phyloP scores from a whole-genome alignment of 2,329 filamentous ascomycete genomes.

The Arthrobotrys conoides region DNA sequence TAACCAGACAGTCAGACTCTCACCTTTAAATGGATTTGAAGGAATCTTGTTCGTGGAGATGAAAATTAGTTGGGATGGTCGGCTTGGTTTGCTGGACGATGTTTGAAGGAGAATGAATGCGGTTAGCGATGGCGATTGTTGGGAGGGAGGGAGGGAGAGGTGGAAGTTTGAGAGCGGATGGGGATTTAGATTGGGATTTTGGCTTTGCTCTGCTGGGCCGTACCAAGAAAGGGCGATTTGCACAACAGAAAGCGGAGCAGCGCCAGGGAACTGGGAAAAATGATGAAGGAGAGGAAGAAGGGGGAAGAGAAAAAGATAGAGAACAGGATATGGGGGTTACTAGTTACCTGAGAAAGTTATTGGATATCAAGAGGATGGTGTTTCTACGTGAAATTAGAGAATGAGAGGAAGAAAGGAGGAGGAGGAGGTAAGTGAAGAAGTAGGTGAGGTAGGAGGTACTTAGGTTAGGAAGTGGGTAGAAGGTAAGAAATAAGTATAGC shows the following conservation, averaged over 20 bases:
- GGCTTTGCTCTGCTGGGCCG: constrained; percentile 49
- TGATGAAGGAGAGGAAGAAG: constrained; percentile 15
- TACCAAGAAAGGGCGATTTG: constrained; percentile 26
- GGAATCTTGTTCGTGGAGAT: constrained; percentile 23
- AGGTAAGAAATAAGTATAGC: no score
- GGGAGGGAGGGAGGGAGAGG: constrained; percentile 2
- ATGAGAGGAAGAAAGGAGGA: constrained; percentile 56
- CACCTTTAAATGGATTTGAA: constrained; percentile 37
- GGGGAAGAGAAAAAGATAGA: constrained; percentile 42
- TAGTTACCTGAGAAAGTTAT: not conserved
- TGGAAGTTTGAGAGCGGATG: constrained; percentile 36
- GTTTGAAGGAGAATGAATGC: constrained; percentile 54
- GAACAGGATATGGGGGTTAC: constrained; percentile 33
- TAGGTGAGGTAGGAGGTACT: no score
- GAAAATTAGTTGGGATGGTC: constrained; percentile 27
- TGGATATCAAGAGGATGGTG: constrained; percentile 22
- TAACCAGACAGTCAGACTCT: constrained; percentile 56
- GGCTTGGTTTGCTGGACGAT: constrained; percentile 20
- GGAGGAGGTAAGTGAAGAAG: not conserved
- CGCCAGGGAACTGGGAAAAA: constrained; percentile 32
- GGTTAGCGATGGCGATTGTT: constrained; percentile 59
- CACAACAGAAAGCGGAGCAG: constrained; percentile 44
- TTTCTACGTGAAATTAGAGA: constrained; percentile 53
- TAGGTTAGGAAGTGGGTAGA: no score
- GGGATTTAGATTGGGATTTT: constrained; percentile 54